A percentile compares a stretch with the other conserved stretches of the same genome.
Conservation (phyloP, 108 stramenopile genomes). For the Cyclotella choctawhatcheeana region DNA sequence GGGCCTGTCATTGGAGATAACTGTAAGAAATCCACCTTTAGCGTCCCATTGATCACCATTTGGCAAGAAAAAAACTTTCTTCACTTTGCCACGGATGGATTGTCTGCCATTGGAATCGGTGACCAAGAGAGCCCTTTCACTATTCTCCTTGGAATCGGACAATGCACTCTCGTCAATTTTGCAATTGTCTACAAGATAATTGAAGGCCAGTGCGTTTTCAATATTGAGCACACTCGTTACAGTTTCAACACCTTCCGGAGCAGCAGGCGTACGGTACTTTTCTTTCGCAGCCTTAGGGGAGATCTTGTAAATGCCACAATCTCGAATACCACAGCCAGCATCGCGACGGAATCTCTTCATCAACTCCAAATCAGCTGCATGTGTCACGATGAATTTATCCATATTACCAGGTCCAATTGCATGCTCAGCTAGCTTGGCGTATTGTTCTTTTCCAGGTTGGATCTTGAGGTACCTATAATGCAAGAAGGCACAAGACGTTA, state of each 20-base stretch:
- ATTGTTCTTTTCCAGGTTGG: slow-evolving; percentile 78
- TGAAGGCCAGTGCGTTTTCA: slow-evolving; percentile 80
- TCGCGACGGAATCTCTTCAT: slow-evolving; percentile 62
- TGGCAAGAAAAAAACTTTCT: slow-evolving; percentile 74
- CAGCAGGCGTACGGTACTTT: slow-evolving; percentile 60
- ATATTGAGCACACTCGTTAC: slow-evolving; percentile 67
- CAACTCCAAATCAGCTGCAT: slow-evolving; percentile 62
- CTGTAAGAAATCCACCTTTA: slow-evolving; percentile 36
- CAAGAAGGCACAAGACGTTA: too few species aligned
- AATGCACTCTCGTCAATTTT: slow-evolving; percentile 75
- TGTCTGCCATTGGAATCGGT: slow-evolving; percentile 48
- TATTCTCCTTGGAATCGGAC: slow-evolving; percentile 58
- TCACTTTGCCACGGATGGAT: slow-evolving; percentile 64
- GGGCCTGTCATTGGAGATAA: slow-evolving; percentile 60
- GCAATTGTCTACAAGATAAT: slow-evolving; percentile 74
- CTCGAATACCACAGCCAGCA: slow-evolving; percentile 59
- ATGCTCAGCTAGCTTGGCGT: slow-evolving; percentile 70
- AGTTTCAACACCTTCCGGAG: slow-evolving; percentile 74
- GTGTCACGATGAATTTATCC: slow-evolving; percentile 80
- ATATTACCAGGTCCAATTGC: slow-evolving; percentile 62
- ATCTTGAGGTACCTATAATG: slow-evolving; percentile 85
- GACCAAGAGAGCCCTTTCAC: slow-evolving; percentile 59
- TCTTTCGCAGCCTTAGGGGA: slow-evolving; percentile 43
- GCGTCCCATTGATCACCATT: slow-evolving; percentile 79
- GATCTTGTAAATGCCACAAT: slow-evolving; percentile 69